Percentiles rank a stretch among this genome's conserved stretches.
These are phyloP conservation scores for Yamadazyma sp. DNA, from an alignment of 1,139 yeast species.

Conservation along the genomic window DNA sequence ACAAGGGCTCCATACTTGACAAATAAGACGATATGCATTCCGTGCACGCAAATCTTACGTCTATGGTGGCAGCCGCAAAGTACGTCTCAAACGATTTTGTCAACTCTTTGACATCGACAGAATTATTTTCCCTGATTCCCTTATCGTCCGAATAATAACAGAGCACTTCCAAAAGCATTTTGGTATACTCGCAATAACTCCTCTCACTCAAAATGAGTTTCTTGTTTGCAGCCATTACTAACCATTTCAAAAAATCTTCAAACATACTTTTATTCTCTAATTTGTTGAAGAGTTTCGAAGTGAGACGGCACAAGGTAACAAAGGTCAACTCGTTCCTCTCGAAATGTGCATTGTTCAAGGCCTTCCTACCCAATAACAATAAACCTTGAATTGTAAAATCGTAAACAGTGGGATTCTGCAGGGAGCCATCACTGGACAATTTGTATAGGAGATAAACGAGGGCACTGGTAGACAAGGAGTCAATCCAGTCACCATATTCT, in stretches of 20 bases:
- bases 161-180: conserved; percentile 7
- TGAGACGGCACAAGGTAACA: conserved; percentile 24
- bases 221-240: conserved; percentile 29
- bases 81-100: conserved; percentile 21
- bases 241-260: conserved; percentile 35
- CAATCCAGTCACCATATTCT: neutral
- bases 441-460: neutral
- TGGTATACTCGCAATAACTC: conserved; percentile 7
- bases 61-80: conserved; percentile 19
- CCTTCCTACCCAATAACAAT: conserved; percentile 6
- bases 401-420: neutral
- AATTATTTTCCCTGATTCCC: neutral
- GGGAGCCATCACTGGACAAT: neutral
- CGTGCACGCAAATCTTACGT: conserved; percentile 9
- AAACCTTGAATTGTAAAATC: neutral
- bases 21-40: conserved; percentile 7
- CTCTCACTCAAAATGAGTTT: conserved; percentile 23
- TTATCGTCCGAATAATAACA: neutral
- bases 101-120: neutral
- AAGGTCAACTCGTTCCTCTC: conserved; percentile 40
- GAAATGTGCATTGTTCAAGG: conserved; percentile 10
- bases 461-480: neutral
- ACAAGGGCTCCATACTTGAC: neutral
- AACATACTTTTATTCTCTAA: conserved; percentile 21
- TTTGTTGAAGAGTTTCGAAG: conserved; percentile 18